Evolutionary conservation across 2,329 filamentous ascomycete species (phyloP).

Genomic region (Uncinocarpus reesii): DNA sequence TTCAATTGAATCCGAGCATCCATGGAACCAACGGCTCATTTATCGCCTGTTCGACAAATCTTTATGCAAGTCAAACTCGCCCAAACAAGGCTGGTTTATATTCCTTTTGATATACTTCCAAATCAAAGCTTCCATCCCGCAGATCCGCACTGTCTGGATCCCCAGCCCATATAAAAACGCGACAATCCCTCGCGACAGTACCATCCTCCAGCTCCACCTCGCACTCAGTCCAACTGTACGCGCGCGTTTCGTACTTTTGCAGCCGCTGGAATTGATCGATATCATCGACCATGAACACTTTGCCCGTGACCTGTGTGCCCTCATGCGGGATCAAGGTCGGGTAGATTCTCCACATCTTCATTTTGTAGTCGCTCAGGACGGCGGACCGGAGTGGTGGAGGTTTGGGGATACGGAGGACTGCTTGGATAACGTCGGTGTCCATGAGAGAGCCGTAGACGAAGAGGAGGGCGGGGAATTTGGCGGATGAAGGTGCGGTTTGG

Average conservation of each 20-base stretch:
- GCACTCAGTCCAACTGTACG: conserved; percentile 11
- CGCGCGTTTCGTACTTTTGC: conserved; percentile 13
- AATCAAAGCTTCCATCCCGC: conserved; percentile 11
- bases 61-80: not conserved
- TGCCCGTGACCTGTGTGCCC: conserved; percentile 7
- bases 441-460: conserved; percentile 17
- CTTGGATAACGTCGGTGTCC: conserved; percentile 14
- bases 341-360: conserved; percentile 16
- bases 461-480: conserved; percentile 3
- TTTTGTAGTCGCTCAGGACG: conserved; percentile 12
- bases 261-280: conserved; percentile 10
- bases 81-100: conserved; percentile 10
- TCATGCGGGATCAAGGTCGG: conserved; percentile 11
- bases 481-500: not conserved
- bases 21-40: not conserved
- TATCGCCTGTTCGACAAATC: not conserved
- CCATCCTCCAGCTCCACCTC: conserved; percentile 11
- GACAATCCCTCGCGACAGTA: not conserved
- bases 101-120: conserved; percentile 10
- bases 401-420: conserved; percentile 5
- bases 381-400: conserved; percentile 10
- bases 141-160: conserved; percentile 8
- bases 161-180: conserved; percentile 14
- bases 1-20: too few relatives aligned
- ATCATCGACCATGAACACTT: conserved; percentile 10